Evolutionary conservation across 148 eudicot genomes (phyloP).

Genomic region (Salicornia ramosissima): DNA sequence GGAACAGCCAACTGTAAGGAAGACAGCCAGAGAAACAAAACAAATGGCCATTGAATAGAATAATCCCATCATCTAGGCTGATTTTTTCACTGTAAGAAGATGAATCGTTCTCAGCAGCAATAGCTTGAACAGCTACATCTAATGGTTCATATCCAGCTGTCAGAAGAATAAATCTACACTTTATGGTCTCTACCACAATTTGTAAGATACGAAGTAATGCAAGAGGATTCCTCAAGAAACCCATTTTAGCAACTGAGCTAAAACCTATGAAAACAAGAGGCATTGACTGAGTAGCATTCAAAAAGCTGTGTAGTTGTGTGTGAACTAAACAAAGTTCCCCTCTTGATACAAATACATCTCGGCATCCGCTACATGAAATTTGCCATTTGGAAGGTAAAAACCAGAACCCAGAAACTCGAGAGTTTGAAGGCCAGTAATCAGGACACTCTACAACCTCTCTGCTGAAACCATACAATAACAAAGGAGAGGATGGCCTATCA

Average conservation of each 20-base stretch:
- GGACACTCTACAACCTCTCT: constrained; percentile 62
- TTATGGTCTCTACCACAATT: constrained; percentile 38
- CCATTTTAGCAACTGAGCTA: constrained; percentile 90
- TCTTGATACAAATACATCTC: constrained; percentile 31
- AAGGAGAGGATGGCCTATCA: constrained; percentile 59
- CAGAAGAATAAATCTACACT: constrained; percentile 60
- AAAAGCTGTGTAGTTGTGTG: constrained; percentile 43
- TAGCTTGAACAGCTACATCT: constrained; percentile 41
- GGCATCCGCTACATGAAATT: constrained; percentile 71
- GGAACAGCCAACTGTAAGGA: constrained; percentile 87
- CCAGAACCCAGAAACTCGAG: constrained; percentile 91
- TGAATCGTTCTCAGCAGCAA: constrained; percentile 38
- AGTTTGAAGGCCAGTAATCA: constrained; percentile 50
- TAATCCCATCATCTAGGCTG: constrained; percentile 34
- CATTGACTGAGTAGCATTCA: constrained; percentile 34
- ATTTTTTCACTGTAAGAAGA: constrained; percentile 32
- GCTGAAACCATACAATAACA: constrained; percentile 93
- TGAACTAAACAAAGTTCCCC: constrained; percentile 52
- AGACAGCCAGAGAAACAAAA: constrained; percentile 78
- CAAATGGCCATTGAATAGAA: constrained; percentile 51
- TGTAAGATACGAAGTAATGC: constrained; percentile 60
- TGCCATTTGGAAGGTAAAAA: constrained; percentile 82
- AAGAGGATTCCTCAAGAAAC: constrained; percentile 60
- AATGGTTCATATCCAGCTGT: constrained; percentile 77
- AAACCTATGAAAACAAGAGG: constrained; percentile 70